phyloP scores from a whole-genome alignment of 2,329 filamentous ascomycete species.

The Hypoxylon sp. region DNA sequence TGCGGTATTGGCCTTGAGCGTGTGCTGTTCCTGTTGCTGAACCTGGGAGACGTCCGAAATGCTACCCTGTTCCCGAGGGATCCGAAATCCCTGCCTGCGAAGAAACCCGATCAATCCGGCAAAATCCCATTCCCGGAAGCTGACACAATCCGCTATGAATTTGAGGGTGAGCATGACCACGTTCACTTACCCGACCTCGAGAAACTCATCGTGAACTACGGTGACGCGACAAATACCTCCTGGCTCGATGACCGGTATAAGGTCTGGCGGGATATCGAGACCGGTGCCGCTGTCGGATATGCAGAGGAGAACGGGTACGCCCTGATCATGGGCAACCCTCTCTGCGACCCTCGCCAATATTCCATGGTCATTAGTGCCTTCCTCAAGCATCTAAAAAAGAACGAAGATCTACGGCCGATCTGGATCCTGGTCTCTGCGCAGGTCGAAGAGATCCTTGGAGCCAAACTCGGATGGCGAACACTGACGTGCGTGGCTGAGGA shows the following conservation, averaged over 20 bases:
- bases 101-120: constrained; percentile 58
- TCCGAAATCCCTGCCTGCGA: constrained; percentile 84
- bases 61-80: constrained; percentile 90
- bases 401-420: constrained; percentile 79
- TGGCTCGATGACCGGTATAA: constrained; percentile 92
- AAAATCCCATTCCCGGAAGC: constrained; percentile 88
- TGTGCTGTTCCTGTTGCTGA: constrained; percentile 86
- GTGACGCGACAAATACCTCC: constrained; percentile 92
- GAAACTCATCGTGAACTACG: constrained; percentile 94
- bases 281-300: constrained; percentile 88
- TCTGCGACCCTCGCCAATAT: constrained; percentile 86
- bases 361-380: constrained; percentile 80
- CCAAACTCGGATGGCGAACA: constrained; percentile 87
- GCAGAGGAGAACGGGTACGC: constrained; percentile 81
- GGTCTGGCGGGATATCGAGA: constrained; percentile 84
- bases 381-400: constrained; percentile 80
- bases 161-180: constrained; percentile 60
- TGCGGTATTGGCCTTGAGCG: constrained; percentile 92
- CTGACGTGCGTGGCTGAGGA: constrained; percentile 92
- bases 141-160: constrained; percentile 79
- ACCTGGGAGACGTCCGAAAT: constrained; percentile 89
- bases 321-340: constrained; percentile 88
- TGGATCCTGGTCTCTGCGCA: constrained; percentile 90
- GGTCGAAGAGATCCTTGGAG: constrained; percentile 83
- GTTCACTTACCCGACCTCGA: constrained; percentile 80